Evolutionary conservation across 164 flowering plant genomes (phyloP), one percentile per base, ranked within the genome.

Genomic region (Chimonanthus salicifolius): DNA sequence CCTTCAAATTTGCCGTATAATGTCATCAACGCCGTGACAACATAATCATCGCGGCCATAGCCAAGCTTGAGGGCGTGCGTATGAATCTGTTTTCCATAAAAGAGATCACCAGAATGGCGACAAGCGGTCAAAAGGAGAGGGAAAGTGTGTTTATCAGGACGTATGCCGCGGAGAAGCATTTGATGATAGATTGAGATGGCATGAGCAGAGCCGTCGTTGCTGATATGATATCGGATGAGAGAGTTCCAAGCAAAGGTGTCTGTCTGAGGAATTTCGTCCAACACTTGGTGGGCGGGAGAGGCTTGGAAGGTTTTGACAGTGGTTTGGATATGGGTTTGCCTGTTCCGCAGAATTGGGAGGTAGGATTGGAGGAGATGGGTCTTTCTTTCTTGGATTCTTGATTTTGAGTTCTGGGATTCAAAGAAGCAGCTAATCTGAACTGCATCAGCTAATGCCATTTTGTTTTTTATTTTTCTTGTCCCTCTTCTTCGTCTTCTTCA

Each of bases 111-210:
- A 0, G 78, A 73, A 47, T 78, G 78, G 16, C 85, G 80, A 50
- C 87, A 79, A 45, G 88, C 90, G 0, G 84, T 71, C n/a, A 91
- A 67, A 66, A 89, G 70, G 8, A 88, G 88, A 48, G 97, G 97
- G 48, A 87, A 79, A 58, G 92, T 89, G 77, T 81, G 86, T 58
- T 76, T 80, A 72, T 91, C 92, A 6, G 90, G 87, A 67, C 75
- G 76, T 7, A 83, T 82, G 5, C 88, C 89, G 7, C 82, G 81
- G 33, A 81, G 65, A 13, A 92, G 78, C 94, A 92, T 90, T 62
- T 84, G 78, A 2, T 63, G 77, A 65, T 88, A 91, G 50, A 81
- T 74, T 2, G 69, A 77, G 20, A 85, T 44, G 3, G 60, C 90
- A 16, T 15, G 72, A 13, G 62, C 3, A 6, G 75, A 64, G 45